Conservation (phyloP, 352 stramenopile species). For the Phytophthora parvispora region DNA sequence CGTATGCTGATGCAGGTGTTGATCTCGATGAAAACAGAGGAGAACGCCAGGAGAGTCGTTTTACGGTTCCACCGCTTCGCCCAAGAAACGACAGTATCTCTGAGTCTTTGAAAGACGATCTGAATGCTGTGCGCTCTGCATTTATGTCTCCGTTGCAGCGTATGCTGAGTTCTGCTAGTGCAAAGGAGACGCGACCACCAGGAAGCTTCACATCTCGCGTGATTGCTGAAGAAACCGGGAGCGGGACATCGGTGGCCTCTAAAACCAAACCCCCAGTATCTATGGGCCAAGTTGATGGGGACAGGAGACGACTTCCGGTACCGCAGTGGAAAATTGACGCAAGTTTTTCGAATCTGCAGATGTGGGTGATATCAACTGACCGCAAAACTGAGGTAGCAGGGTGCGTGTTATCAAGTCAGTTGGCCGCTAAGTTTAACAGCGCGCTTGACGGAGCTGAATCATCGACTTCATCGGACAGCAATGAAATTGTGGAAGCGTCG, state of each 20-base stretch:
- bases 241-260: constrained; percentile 8
- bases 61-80: constrained; percentile 35
- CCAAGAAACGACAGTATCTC: constrained; percentile 66
- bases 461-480: constrained; percentile 10
- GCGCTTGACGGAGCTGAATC: constrained; percentile 5
- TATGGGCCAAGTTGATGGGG: neutral
- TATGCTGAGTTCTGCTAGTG: constrained; percentile 47
- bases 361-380: constrained; percentile 81
- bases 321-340: constrained; percentile 54
- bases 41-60: constrained; percentile 35
- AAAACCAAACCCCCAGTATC: constrained; percentile 10
- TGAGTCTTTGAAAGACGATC: constrained; percentile 59
- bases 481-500: constrained; percentile 39
- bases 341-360: constrained; percentile 58
- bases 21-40: constrained; percentile 34
- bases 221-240: constrained; percentile 39
- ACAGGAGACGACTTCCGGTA: constrained; percentile 15
- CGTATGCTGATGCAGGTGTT: constrained; percentile 38
- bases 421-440: constrained; percentile 40
- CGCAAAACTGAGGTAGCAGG: constrained; percentile 62
- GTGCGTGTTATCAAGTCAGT: constrained; percentile 56
- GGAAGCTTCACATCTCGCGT: constrained; percentile 35
- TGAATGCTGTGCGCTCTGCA: constrained; percentile 38
- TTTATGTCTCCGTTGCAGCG: constrained; percentile 57
- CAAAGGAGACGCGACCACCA: constrained; percentile 32